Percentiles rank a stretch among this genome's conserved stretches.
These are phyloP conservation scores for Fraxinus quadrangulata DNA, from an alignment of 257 asterid genomes.

Conservation along the genomic window DNA sequence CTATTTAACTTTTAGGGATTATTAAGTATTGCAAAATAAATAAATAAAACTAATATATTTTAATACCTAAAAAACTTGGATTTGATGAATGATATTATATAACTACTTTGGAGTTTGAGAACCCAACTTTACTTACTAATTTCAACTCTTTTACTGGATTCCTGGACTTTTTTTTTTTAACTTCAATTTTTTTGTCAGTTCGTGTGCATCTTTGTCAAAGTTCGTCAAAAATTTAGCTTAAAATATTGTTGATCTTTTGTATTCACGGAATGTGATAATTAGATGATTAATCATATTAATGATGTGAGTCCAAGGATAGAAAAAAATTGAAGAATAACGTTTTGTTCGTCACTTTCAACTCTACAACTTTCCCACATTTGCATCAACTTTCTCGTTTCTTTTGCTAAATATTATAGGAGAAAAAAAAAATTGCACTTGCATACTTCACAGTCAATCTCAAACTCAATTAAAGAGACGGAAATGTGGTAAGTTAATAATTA, in stretches of 20 bases:
- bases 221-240: constrained; percentile 6
- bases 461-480: neutral
- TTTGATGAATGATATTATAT: constrained; percentile 10
- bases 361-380: too few relatives aligned
- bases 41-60: constrained; percentile 16
- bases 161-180: constrained; percentile 18
- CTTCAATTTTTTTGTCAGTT: constrained; percentile 20
- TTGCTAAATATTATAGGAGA: neutral
- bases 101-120: constrained; percentile 18
- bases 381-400: too few relatives aligned
- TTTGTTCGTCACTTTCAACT: too few relatives aligned
- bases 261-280: neutral
- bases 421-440: neutral
- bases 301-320: neutral
- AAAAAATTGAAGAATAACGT: neutral
- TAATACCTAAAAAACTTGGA: neutral
- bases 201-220: constrained; percentile 34
- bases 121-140: constrained; percentile 34
- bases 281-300: neutral
- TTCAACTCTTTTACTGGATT: constrained; percentile 42
- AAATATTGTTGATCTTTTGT: neutral
- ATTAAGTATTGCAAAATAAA: constrained; percentile 21
- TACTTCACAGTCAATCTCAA: too few relatives aligned
- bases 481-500: too few relatives aligned
- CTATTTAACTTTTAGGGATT: constrained; percentile 1